Base-by-base conservation (phyloP, 2,329 filamentous ascomycete species). In the Phyllosticta citrichinensis region DNA sequence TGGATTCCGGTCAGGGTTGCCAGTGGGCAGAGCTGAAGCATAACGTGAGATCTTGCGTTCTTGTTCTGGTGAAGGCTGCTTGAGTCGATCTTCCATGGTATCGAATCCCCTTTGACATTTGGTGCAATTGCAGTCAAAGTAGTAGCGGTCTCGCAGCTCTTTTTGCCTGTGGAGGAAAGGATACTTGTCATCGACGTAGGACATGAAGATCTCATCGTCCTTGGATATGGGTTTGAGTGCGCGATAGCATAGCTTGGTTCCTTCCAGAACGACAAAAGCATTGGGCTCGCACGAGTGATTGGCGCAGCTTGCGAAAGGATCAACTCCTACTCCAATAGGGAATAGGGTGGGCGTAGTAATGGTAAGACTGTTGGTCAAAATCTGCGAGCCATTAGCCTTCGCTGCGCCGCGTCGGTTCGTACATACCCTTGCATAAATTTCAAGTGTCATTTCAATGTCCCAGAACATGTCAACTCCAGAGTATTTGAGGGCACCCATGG, bases 201-300 rank as follows among this genome's bases (percentile, higher is more conserved):
- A 81, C 62, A 86, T 82, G 65, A 78, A 81, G 30, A 87, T 75
- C 67, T 87, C 83, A 30, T 83, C 79, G 63, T 77, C 79, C 62
- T 77, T 75, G 19, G 73, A 69, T 63, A 87, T 83, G 0, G 78
- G 74, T 12, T 71, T 73, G 1, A 85, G 70, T 0, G 83, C 78
- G 35, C 82, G 80, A 33, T 85, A 67, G 14, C 74, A 74, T 10
- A 83, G 69, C 33, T 73, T 68, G 2, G 78, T 72, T 20, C 81
- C 78, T 62, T 85, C 81, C 71, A 85, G 84, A 12, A 81, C 76
- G 19, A 84, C 76, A 30, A 78, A 77, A 2, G 81, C 78, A 64
- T 87, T 87, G 3, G 82, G 82, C 24, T 80, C 75, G 67, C 85
- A 87, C 52, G 81, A 85, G 68, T 87, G 85, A 63, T 87, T 87